Conservation (phyloP, 148 eudicot species). For the Rhododendron ovatum region DNA sequence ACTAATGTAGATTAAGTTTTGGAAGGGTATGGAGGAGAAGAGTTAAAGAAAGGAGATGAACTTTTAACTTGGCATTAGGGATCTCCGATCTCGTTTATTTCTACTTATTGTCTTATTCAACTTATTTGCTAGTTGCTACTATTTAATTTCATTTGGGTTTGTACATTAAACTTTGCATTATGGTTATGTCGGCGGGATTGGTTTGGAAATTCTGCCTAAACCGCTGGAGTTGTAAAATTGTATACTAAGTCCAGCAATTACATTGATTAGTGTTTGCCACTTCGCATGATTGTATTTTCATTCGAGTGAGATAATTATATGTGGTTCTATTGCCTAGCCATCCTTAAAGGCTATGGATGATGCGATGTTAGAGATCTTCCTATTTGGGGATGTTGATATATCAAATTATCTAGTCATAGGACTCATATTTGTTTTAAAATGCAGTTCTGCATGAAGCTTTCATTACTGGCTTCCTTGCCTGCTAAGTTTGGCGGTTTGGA, state of each 20-base stretch:
- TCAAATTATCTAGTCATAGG: background rate
- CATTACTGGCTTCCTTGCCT: conserved; percentile 79
- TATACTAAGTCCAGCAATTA: background rate
- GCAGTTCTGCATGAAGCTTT: conserved; percentile 86
- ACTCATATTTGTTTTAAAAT: conserved; percentile 14
- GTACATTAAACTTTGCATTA: too few relatives aligned
- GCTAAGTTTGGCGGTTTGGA: conserved; percentile 71
- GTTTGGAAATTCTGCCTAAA: background rate
- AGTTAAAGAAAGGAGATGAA: too few relatives aligned
- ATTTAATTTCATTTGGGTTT: too few relatives aligned
- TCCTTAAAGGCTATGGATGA: background rate
- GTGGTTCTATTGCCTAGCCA: background rate
- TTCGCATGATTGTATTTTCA: background rate
- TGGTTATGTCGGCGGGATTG: background rate
- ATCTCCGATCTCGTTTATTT: too few relatives aligned
- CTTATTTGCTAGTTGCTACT: too few relatives aligned
- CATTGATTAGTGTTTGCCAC: background rate
- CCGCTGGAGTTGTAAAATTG: background rate
- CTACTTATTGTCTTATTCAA: too few relatives aligned
- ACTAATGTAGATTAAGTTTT: too few relatives aligned
- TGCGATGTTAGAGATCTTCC: background rate
- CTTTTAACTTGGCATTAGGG: too few relatives aligned
- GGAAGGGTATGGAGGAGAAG: too few relatives aligned
- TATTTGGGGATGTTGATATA: background rate
- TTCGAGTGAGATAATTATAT: background rate